Base-by-base conservation (phyloP, 495 filamentous ascomycete species). In the Coniosporium apollinis region DNA sequence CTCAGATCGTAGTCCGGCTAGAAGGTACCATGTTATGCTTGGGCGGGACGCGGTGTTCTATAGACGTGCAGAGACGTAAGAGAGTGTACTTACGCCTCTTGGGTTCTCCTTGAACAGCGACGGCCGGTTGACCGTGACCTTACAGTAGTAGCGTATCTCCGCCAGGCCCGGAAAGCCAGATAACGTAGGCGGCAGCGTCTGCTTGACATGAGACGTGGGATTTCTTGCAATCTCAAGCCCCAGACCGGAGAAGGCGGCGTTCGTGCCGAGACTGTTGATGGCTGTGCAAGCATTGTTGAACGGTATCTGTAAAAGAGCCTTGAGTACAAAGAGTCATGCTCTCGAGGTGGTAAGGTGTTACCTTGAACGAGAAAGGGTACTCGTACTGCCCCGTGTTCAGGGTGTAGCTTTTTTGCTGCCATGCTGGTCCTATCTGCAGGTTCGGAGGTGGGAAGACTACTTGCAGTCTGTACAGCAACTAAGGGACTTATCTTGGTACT, bases 291-390 rank as follows among this genome's bases (percentile, higher is more conserved):
- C 63, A 54, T 89, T 92, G 60, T 97, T 94, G 62, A 94, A 81
- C 5, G 86, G 84, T 11, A 97, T 62, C 65, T 75, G 37, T 13
- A 7, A 8, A 29, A 11, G 7, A n/a, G 14, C 24, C 22, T 31
- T 13, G 32, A 28, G n/a, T 3, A 20, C 10, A 19, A 17, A 8
- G 16, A 11, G 30, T 32, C 10, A 8, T n/a, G 16, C 14, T 6
- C 14, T 25, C 8, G 22, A 9, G n/a, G 22, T 14, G 25, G 16
- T 14, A 22, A 19, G 6, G 2, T 20, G 28, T 34, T 37, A 78
- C 72, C 61, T 92, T 91, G 67, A 97, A 92, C 21, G 67, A 56
- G 53, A 97, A 97, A 2, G 82, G 80, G 55, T 89, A 96, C 48
- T 84, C 74, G 58, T 94, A 81, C 42, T 69, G 65, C 26, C 89